Base-by-base conservation (phyloP, 2,329 filamentous ascomycete species). In the Colletotrichum truncatum region DNA sequence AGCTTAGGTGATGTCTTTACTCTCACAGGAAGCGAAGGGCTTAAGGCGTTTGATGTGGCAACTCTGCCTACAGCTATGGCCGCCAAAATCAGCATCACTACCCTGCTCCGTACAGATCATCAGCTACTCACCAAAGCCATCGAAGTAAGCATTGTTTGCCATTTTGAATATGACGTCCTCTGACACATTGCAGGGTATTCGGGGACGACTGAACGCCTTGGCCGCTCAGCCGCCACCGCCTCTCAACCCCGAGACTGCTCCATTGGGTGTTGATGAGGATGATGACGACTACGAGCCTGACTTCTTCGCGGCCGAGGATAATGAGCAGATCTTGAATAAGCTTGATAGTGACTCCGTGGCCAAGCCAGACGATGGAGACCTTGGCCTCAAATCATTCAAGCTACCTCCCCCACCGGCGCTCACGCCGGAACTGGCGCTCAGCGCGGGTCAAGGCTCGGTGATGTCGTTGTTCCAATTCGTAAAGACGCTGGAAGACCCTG, bases 241-340 rank as follows among this genome's bases (percentile, higher is more conserved):
- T 6, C 67, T 87, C 26, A 87, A 88, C 67, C 82, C 87, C 7
- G 85, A 88, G 57, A 90, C 87, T 2, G 82, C 86, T 12, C 86
- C 86, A 1, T 76, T 90, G 2, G 88, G 86, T 25, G 89, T 92
- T 4, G 89, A 91, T 6, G 89, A 91, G 8, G 94, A 97, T 41
- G 94, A 97, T 18, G 93, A 97, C 45, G 80, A 82, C 64, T 98
- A 98, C 73, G 95, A 98, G 72, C 94, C 95, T 0, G 92, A 97
- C 73, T 94, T 93, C 70, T 89, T 91, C 64, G 86, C 91, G 8
- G 88, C 89, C 34, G 93, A 97, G 75, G 89, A 93, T 69, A 88
- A 88, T 1, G 91, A 94, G 72, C 92, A 95, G 73, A 89, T 93
- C 30, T 79, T 91, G 51, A 93, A 95, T 76, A 92, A 92, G 74